Conservation (phyloP, 805 yeast genomes). For the Ogataea naganishii region DNA sequence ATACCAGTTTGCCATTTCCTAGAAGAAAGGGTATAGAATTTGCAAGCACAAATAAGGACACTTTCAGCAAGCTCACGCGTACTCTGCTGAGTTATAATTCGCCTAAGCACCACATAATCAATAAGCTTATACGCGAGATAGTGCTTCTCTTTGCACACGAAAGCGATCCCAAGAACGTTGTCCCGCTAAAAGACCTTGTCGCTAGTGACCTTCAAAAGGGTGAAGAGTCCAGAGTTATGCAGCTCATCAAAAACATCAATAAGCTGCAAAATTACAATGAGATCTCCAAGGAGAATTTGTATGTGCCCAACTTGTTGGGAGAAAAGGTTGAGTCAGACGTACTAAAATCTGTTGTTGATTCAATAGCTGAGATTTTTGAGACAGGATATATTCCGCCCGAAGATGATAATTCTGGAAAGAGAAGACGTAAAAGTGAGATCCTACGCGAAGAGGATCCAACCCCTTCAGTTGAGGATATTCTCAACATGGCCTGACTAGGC, state of each 20-base stretch:
- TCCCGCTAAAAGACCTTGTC: not conserved
- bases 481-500: too few species aligned
- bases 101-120: constrained; percentile 11
- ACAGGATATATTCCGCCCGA: not conserved
- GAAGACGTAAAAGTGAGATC: not conserved
- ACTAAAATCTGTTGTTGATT: not conserved
- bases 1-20: constrained; percentile 7
- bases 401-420: not conserved
- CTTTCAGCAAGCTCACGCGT: constrained; percentile 9
- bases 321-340: not conserved
- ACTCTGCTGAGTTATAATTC: constrained; percentile 12
- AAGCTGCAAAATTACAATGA: too few species aligned
- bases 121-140: constrained; percentile 5
- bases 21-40: constrained; percentile 9
- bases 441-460: constrained; percentile 1
- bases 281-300: too few species aligned
- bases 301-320: constrained; percentile 1
- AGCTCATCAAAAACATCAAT: too few species aligned
- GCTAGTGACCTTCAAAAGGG: not conserved
- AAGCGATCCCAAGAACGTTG: not conserved
- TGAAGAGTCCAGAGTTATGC: not conserved
- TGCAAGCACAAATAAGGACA: constrained; percentile 1
- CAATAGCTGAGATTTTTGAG: not conserved
- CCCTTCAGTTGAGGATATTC: too few species aligned
- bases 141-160: constrained; percentile 1